A percentile compares a stretch with the other conserved stretches of the same genome.
phyloP scores from a whole-genome alignment of 306 rosid genomes.

The Pueraria montana region DNA sequence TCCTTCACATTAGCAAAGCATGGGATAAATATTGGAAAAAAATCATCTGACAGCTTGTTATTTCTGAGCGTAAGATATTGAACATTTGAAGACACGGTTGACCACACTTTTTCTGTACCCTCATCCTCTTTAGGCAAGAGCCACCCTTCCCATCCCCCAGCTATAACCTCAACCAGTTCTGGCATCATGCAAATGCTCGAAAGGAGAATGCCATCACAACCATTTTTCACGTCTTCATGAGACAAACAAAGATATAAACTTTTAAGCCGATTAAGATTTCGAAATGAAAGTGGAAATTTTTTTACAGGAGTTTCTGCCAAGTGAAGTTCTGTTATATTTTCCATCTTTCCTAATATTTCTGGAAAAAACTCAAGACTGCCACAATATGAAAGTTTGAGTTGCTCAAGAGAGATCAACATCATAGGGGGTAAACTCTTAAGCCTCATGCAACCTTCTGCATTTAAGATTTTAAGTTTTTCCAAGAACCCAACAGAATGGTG shows the following conservation, averaged over 20 bases:
- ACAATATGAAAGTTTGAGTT: background rate
- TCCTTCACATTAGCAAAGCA: no score
- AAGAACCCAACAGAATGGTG: background rate
- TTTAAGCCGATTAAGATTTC: background rate
- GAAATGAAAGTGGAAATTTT: background rate
- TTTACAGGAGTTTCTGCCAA: background rate
- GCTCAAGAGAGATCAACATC: background rate
- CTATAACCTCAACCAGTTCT: background rate
- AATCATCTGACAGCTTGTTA: no score
- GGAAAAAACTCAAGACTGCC: background rate
- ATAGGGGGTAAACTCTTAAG: background rate
- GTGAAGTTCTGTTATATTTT: background rate
- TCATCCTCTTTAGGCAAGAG: background rate
- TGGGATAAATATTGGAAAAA: no score
- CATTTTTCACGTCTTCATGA: background rate
- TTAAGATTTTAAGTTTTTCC: background rate
- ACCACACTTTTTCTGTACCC: background rate
- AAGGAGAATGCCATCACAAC: background rate
- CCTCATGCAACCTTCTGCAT: background rate
- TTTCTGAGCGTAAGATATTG: background rate
- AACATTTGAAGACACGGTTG: background rate
- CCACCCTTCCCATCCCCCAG: no score
- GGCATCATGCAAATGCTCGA: background rate
- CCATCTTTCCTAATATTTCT: background rate
- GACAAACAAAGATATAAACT: background rate